Evolutionary conservation across 345 rosid genomes (phyloP).

Genomic region (Passiflora organensis): DNA sequence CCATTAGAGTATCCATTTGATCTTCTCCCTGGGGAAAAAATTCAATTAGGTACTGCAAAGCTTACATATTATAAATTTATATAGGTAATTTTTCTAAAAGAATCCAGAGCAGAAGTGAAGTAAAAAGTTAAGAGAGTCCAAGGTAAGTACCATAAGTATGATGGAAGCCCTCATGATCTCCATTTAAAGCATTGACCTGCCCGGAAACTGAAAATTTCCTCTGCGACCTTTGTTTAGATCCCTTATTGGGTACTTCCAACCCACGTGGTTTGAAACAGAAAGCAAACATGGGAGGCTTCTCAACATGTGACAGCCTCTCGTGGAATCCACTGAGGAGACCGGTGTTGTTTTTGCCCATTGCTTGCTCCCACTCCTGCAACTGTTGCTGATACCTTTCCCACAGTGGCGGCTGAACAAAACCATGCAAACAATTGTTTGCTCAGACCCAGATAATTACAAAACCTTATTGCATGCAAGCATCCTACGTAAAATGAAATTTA

Average conservation of each 20-base stretch:
- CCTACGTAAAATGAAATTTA: no score
- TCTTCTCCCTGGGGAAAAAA: conserved; percentile 61
- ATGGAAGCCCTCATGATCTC: conserved; percentile 57
- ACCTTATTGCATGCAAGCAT: no score
- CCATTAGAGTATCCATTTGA: conserved; percentile 56
- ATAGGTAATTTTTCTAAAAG: no score
- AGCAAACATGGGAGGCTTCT: conserved; percentile 94
- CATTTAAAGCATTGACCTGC: conserved; percentile 40
- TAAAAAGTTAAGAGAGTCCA: not conserved
- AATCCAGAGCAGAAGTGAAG: not conserved
- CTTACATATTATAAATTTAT: no score
- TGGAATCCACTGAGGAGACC: conserved; percentile 40
- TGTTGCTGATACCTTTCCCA: conserved; percentile 89
- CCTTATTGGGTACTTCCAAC: conserved; percentile 81
- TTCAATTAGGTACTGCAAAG: no score
- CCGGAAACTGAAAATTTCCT: conserved; percentile 59
- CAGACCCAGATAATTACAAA: not conserved
- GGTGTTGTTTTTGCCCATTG: conserved; percentile 39
- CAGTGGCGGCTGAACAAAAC: conserved; percentile 61
- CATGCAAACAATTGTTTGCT: not conserved
- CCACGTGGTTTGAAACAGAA: conserved; percentile 97
- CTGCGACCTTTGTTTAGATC: conserved; percentile 85
- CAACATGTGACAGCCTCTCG: conserved; percentile 40
- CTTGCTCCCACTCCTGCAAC: conserved; percentile 76
- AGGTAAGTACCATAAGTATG: conserved; percentile 39